Percentiles rank a stretch among this genome's conserved stretches.
Evolutionary conservation across 163 green algal species (phyloP).

Genomic region (Scenedesmus sp.): DNA sequence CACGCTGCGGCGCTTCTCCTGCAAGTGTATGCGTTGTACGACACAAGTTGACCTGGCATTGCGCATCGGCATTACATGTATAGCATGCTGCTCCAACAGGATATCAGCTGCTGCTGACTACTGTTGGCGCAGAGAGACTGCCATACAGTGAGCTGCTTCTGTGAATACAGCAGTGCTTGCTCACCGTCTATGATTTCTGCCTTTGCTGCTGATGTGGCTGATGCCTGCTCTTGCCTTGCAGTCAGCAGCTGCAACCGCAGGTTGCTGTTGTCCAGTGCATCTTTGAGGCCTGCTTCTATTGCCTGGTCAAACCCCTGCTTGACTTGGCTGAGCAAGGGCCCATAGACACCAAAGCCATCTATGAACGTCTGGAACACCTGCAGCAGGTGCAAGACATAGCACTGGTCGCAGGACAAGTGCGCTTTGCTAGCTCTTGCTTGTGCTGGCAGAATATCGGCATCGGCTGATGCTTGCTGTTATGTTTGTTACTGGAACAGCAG

Average conservation of each 20-base stretch:
- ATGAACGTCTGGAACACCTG: conserved; percentile 50
- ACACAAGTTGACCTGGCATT: not conserved
- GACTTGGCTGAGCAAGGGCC: conserved; percentile 19
- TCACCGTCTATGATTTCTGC: conserved; percentile 42
- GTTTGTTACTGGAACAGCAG: too few species aligned
- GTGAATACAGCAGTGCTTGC: not conserved
- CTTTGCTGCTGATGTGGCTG: conserved; percentile 15
- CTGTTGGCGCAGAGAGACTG: not conserved
- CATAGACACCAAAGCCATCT: conserved; percentile 35
- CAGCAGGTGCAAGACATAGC: not conserved
- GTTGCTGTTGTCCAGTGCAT: conserved; percentile 23
- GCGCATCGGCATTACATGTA: not conserved
- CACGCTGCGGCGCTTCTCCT: conserved; percentile 15
- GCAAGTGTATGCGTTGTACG: not conserved
- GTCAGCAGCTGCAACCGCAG: conserved; percentile 26
- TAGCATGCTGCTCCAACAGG: not conserved
- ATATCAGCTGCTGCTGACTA: not conserved
- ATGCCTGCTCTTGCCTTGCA: conserved; percentile 11
- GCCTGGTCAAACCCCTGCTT: conserved; percentile 30
- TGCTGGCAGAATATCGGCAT: not conserved
- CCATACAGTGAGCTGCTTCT: not conserved
- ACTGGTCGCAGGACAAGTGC: not conserved
- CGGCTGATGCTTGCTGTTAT: too few species aligned
- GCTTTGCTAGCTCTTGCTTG: not conserved
- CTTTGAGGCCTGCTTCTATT: conserved; percentile 10